phyloP scores from a whole-genome alignment of 163 green algal species.

The Scenedesmus sp. region DNA sequence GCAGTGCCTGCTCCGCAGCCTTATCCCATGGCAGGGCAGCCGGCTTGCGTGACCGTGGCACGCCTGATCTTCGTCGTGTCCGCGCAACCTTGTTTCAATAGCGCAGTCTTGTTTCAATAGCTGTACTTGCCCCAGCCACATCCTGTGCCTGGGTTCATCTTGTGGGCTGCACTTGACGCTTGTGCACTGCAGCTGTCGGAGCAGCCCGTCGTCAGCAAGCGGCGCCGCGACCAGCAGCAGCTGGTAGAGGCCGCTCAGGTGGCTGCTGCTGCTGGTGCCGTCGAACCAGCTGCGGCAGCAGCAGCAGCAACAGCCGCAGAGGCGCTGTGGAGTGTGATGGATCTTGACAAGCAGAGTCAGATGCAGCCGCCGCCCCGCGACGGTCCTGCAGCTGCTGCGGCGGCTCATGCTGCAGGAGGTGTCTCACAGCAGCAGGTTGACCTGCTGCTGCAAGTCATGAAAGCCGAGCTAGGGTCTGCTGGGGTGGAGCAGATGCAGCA shows the following conservation, averaged over 20 bases:
- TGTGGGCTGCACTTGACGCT: no score
- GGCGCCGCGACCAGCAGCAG: neutral
- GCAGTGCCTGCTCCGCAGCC: no score
- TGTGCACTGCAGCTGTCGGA: neutral
- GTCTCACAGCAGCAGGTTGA: constrained; percentile 9
- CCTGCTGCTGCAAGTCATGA: neutral
- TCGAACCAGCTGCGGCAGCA: neutral
- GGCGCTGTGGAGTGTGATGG: neutral
- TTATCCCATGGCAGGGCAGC: neutral
- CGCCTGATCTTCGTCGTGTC: no score
- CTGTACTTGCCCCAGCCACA: no score
- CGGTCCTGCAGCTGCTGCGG: neutral
- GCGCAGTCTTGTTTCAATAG: no score
- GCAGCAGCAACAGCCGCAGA: neutral
- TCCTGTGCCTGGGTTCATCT: no score
- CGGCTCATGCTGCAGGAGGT: neutral
- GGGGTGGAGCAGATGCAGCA: neutral
- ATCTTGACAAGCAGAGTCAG: neutral
- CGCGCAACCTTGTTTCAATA: no score
- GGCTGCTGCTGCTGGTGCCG: neutral
- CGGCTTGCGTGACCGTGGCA: neutral
- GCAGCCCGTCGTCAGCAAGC: neutral
- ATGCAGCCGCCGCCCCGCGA: neutral
- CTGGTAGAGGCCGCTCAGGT: neutral
- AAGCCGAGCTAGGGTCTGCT: neutral